A percentile compares a stretch with the other conserved stretches of the same genome.
Conservation (phyloP, 805 yeast genomes). For the Candida glaebosa region DNA sequence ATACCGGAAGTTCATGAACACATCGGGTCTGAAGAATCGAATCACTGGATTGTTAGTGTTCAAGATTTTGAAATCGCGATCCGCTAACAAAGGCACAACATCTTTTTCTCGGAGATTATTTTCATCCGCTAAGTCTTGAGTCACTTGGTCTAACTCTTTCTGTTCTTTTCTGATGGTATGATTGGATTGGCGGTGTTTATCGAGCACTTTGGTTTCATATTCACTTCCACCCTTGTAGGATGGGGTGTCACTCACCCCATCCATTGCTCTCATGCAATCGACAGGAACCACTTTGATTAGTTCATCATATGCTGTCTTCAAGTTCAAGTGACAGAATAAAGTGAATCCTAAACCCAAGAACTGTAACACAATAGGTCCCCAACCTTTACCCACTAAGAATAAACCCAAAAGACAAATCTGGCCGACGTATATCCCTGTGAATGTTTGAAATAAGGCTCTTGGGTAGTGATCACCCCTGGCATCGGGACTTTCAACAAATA, state of each 20-base stretch:
- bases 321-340: conserved; percentile 60
- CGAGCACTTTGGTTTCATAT: conserved; percentile 29
- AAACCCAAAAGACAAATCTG: conserved; percentile 83
- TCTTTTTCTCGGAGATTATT: conserved; percentile 12
- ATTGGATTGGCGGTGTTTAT: conserved; percentile 6
- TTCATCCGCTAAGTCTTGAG: conserved; percentile 16
- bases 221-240: conserved; percentile 44
- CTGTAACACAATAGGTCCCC: conserved; percentile 89
- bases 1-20: conserved; percentile 45
- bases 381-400: conserved; percentile 85
- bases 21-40: conserved; percentile 57
- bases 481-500: conserved; percentile 64
- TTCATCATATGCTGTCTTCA: conserved; percentile 64
- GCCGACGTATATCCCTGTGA: conserved; percentile 85
- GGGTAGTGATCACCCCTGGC: conserved; percentile 82
- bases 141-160: conserved; percentile 15
- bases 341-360: conserved; percentile 64
- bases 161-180: conserved; percentile 9
- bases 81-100: conserved; percentile 62
- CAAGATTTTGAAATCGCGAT: conserved; percentile 48
- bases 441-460: conserved; percentile 81
- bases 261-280: conserved; percentile 73
- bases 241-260: conserved; percentile 63
- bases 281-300: conserved; percentile 59
- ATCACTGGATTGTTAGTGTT: conserved; percentile 41